Conservation (phyloP, 768 basidiomycete genomes). For the Cystofilobasidium macerans region DNA sequence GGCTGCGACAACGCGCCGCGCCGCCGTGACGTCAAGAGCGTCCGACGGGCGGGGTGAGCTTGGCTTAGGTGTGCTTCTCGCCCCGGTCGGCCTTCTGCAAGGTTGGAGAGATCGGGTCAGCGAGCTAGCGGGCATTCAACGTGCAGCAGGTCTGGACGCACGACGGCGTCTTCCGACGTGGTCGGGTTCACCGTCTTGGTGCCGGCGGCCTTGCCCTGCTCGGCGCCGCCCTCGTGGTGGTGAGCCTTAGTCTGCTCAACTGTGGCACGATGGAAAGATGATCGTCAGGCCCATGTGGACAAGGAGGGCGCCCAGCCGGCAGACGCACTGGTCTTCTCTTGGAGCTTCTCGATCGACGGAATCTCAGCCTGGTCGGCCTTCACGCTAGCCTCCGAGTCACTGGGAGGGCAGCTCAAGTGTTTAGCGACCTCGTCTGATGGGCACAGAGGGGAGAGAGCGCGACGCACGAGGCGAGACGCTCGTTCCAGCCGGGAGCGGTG, state of each 20-base stretch:
- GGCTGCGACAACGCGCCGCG: too few species aligned
- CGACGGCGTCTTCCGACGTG: conserved; percentile 15
- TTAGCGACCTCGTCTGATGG: background rate
- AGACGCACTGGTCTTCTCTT: conserved; percentile 16
- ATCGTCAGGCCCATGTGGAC: background rate
- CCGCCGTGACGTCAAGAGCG: too few species aligned
- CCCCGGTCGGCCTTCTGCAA: conserved; percentile 17
- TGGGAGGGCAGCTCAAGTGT: background rate
- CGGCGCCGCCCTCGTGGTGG: conserved; percentile 7
- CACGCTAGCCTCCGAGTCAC: conserved; percentile 21
- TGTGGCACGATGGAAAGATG: background rate
- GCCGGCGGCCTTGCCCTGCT: background rate
- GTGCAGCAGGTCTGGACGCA: background rate
- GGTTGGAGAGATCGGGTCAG: background rate
- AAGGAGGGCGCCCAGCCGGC: background rate
- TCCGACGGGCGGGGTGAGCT: too few species aligned
- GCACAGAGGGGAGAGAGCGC: background rate
- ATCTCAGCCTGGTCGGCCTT: conserved; percentile 9
- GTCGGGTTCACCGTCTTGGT: background rate
- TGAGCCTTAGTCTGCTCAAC: conserved; percentile 10
- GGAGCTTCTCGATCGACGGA: conserved; percentile 1
- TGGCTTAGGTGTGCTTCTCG: conserved; percentile 9
- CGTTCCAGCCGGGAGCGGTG: conserved; percentile 21
- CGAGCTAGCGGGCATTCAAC: background rate
- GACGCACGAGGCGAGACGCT: conserved; percentile 21